Evolutionary conservation across 2,329 filamentous ascomycete species (phyloP).

Genomic region (Aspergillus sp.): DNA sequence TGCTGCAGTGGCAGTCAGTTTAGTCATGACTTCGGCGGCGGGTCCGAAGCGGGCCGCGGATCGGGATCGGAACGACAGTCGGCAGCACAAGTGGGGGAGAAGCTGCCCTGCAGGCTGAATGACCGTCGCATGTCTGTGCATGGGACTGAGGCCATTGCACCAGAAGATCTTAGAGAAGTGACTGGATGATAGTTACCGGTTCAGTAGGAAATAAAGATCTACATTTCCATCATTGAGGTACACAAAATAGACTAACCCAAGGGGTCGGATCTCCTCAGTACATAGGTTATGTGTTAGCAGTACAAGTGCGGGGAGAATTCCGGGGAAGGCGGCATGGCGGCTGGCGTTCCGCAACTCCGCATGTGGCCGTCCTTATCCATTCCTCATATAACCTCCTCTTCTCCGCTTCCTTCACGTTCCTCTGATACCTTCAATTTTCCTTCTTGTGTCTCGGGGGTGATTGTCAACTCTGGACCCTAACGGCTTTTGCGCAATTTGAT

Average conservation of each 20-base stretch:
- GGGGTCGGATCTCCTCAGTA: background rate
- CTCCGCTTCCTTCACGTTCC: background rate
- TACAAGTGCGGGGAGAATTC: conserved; percentile 21
- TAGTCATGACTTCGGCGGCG: background rate
- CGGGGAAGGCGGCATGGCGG: conserved; percentile 19
- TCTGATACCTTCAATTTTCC: background rate
- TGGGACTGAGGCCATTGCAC: background rate
- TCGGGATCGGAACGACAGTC: conserved; percentile 11
- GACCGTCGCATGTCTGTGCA: too few species aligned
- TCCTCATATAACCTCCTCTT: background rate
- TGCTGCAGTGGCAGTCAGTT: background rate
- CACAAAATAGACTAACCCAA: background rate
- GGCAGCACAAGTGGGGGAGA: background rate
- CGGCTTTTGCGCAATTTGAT: background rate
- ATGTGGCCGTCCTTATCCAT: conserved; percentile 12
- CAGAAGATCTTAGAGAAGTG: too few species aligned
- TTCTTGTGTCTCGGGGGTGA: background rate
- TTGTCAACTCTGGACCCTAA: background rate
- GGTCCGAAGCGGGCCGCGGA: conserved; percentile 19
- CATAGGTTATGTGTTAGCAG: background rate
- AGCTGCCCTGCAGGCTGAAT: background rate
- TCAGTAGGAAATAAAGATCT: background rate
- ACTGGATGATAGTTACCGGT: too few species aligned
- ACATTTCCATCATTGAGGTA: too few species aligned
- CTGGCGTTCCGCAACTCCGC: conserved; percentile 26